Evolutionary conservation across 2,329 filamentous ascomycete species (phyloP).

Genomic region (Talaromyces sp.): DNA sequence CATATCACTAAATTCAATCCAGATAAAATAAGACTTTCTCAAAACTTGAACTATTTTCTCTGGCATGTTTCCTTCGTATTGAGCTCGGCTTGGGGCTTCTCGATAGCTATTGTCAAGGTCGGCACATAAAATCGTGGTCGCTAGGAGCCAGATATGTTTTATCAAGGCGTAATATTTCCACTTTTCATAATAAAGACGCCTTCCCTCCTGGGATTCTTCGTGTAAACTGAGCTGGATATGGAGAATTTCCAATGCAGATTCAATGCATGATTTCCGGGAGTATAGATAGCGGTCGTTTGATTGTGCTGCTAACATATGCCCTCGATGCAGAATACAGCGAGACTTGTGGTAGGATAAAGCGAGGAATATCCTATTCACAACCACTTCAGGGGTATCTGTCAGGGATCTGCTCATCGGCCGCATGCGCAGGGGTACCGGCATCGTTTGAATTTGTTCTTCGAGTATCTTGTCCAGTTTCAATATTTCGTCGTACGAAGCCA

Average conservation of each 20-base stretch:
- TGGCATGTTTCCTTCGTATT: neutral
- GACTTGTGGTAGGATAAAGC: constrained; percentile 6
- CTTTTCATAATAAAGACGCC: constrained; percentile 5
- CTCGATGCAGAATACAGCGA: constrained; percentile 9
- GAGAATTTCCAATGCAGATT: constrained; percentile 8
- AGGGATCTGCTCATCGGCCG: constrained; percentile 8
- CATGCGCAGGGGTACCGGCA: constrained; percentile 2
- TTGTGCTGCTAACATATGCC: neutral
- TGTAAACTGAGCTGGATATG: constrained; percentile 2
- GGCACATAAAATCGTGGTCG: constrained; percentile 9
- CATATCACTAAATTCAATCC: neutral
- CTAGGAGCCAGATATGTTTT: constrained; percentile 8
- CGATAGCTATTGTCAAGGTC: constrained; percentile 1
- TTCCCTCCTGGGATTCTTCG: constrained; percentile 9
- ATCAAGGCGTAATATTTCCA: constrained; percentile 8
- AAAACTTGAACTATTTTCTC: constrained; percentile 2
- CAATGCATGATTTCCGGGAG: constrained; percentile 10
- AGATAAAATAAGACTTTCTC: constrained; percentile 4
- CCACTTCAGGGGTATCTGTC: constrained; percentile 4
- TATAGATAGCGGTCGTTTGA: constrained; percentile 4
- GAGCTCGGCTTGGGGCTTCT: neutral
- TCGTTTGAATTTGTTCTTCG: constrained; percentile 4
- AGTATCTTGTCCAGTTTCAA: constrained; percentile 8
- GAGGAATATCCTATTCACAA: constrained; percentile 9
- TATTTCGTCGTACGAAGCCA: constrained; percentile 8